phyloP scores from a whole-genome alignment of 371 early-diverging fungal species.

The Apophysomyces ossiformis region DNA sequence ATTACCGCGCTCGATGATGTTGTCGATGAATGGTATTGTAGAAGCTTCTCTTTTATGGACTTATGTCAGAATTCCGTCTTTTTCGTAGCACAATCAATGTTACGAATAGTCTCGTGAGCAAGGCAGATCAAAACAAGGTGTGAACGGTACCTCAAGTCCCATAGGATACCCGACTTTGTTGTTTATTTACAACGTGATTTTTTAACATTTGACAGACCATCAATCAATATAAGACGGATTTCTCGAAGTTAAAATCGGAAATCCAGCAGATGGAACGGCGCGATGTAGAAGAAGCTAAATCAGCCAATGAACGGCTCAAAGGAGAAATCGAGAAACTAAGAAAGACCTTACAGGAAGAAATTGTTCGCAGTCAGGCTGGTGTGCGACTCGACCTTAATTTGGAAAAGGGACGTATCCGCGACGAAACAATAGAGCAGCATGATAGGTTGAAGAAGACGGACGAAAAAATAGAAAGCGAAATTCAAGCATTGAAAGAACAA shows the following conservation, averaged over 20 bases:
- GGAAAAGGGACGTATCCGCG: conserved; percentile 90
- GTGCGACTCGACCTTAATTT: conserved; percentile 88
- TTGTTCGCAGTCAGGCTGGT: conserved; percentile 86
- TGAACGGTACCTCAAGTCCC: too few species aligned
- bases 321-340: conserved; percentile 85
- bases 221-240: conserved; percentile 86
- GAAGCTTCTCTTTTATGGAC: neutral
- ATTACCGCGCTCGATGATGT: conserved; percentile 79
- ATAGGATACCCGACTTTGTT: too few species aligned
- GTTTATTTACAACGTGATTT: too few species aligned
- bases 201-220: conserved; percentile 55
- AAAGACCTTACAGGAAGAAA: conserved; percentile 81
- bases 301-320: conserved; percentile 81
- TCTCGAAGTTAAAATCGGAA: conserved; percentile 85
- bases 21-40: conserved; percentile 74
- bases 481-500: conserved; percentile 75
- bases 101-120: conserved; percentile 72
- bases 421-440: conserved; percentile 84
- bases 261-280: conserved; percentile 88
- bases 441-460: conserved; percentile 85
- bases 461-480: conserved; percentile 87
- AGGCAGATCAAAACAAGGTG: conserved; percentile 83
- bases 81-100: conserved; percentile 57
- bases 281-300: conserved; percentile 84
- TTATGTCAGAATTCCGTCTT: neutral